A percentile compares a stretch with the other conserved stretches of the same genome.
phyloP scores from a whole-genome alignment of 176 grass and related monocot genomes.

The Rhynchospora pubera region DNA sequence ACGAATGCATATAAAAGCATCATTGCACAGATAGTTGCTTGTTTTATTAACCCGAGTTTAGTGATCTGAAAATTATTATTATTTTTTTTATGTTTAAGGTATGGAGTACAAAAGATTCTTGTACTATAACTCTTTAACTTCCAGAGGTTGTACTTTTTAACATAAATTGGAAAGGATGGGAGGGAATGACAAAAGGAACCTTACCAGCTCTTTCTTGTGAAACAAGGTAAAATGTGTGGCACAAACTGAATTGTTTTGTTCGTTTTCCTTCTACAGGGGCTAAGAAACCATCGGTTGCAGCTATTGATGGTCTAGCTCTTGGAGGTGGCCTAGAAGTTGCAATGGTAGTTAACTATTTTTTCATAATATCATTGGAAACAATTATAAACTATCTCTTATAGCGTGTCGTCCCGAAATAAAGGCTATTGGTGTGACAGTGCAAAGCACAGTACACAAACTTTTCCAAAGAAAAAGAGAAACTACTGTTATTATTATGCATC shows the following conservation, averaged over 20 bases:
- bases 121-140: not conserved
- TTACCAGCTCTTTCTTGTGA: not conserved
- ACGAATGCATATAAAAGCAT: not conserved
- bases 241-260: conserved; percentile 16
- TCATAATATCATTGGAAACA: not conserved
- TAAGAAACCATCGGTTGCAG: conserved; percentile 79
- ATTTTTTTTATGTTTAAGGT: not conserved
- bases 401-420: not conserved
- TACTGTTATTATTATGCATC: not conserved
- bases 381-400: not conserved
- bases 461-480: not conserved
- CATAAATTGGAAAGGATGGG: not conserved
- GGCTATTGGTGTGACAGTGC: not conserved
- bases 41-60: not conserved
- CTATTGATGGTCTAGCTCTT: conserved; percentile 88
- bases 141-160: not conserved
- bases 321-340: conserved; percentile 90
- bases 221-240: conserved; percentile 1
- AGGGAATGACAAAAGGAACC: not conserved
- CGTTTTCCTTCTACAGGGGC: conserved; percentile 40
- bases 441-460: not conserved
- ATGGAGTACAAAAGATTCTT: not conserved
- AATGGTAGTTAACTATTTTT: conserved; percentile 48
- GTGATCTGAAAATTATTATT: not conserved
- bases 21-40: not conserved